These are phyloP conservation scores for Panicum miliaceum DNA, from an alignment of 176 grass and related monocot species.

Conservation along the genomic window DNA sequence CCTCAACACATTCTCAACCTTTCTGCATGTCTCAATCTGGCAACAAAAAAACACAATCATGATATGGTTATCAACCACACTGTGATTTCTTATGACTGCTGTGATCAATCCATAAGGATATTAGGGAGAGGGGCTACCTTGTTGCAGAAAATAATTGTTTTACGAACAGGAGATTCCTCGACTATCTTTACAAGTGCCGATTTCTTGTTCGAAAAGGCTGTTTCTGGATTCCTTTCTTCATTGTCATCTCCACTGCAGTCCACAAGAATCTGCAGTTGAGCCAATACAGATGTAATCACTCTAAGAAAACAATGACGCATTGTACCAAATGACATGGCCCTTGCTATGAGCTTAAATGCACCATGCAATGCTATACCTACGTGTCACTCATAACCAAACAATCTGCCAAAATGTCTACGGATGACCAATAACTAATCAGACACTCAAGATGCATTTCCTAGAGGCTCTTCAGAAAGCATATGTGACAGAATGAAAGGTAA, in stretches of 20 bases:
- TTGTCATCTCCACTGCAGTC: slow-evolving; percentile 87
- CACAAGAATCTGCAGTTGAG: slow-evolving; percentile 74
- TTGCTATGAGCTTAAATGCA: neutral
- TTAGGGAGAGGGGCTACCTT: slow-evolving; percentile 51
- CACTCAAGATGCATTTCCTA: neutral
- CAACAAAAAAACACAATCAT: neutral
- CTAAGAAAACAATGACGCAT: neutral
- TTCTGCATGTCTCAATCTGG: slow-evolving; percentile 97
- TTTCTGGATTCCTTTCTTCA: slow-evolving; percentile 86
- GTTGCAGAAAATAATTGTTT: slow-evolving; percentile 91
- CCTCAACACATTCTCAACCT: slow-evolving; percentile 78
- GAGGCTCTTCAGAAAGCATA: neutral
- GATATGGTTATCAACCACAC: neutral
- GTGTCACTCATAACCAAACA: neutral
- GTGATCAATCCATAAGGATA: neutral
- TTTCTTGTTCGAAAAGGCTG: slow-evolving; percentile 89
- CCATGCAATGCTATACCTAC: neutral
- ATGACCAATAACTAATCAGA: neutral
- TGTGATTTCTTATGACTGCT: neutral
- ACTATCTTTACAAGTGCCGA: slow-evolving; percentile 71
- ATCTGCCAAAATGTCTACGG: neutral
- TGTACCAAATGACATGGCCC: neutral
- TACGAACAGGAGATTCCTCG: slow-evolving; percentile 64
- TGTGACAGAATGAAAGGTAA: neutral
- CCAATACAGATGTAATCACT: slow-evolving; percentile 9